These are phyloP conservation scores for Solanum phureja DNA, from an alignment of 257 asterid species.

Conservation along the genomic window DNA sequence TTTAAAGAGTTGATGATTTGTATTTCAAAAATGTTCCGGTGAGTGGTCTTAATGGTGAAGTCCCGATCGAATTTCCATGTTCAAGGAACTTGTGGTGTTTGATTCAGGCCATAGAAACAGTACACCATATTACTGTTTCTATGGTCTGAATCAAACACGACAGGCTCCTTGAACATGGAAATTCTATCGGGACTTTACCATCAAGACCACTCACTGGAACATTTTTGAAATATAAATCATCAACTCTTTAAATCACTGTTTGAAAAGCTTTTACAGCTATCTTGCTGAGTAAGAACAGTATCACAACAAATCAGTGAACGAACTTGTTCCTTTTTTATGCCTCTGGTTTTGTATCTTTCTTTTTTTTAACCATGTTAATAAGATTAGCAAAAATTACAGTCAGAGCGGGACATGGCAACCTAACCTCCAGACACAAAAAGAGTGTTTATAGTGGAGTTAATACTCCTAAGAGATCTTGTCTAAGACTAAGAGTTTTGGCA, in stretches of 20 bases:
- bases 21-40: not conserved
- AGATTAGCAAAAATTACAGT: no score
- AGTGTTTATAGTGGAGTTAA: no score
- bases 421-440: no score
- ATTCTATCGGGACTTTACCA: not conserved
- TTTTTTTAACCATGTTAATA: no score
- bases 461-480: no score
- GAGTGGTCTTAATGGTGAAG: not conserved
- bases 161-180: not conserved
- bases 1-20: slow-evolving; percentile 17
- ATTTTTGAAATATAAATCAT: not conserved
- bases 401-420: no score
- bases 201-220: not conserved
- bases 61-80: not conserved
- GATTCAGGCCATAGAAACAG: not conserved
- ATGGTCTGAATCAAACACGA: not conserved
- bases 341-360: no score
- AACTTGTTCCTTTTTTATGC: no score
- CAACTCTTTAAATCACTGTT: slow-evolving; percentile 24
- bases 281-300: no score
- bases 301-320: no score
- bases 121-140: not conserved
- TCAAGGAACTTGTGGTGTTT: not conserved
- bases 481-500: no score
- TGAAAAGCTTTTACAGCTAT: slow-evolving; percentile 12